These are phyloP conservation scores for Centaurea solstitialis DNA, from an alignment of 129 eudicot species.

Conservation along the genomic window DNA sequence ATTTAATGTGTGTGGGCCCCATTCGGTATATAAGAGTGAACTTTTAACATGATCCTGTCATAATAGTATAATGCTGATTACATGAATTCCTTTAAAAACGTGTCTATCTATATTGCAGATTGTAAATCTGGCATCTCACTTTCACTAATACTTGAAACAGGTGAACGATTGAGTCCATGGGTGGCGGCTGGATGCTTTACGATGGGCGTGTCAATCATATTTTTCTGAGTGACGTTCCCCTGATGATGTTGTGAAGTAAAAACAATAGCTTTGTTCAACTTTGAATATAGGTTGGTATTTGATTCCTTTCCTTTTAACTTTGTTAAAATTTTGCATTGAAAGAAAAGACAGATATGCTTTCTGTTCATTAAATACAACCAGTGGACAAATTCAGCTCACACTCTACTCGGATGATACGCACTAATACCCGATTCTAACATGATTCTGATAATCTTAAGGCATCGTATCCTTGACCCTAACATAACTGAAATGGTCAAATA, in stretches of 20 bases:
- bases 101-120: not conserved
- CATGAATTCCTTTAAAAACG: not conserved
- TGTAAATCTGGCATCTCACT: slow-evolving; percentile 4
- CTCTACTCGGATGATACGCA: not conserved
- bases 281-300: not conserved
- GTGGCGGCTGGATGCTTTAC: slow-evolving; percentile 83
- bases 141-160: slow-evolving; percentile 37
- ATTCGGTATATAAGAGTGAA: not conserved
- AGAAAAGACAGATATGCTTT: not conserved
- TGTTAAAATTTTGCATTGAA: not conserved
- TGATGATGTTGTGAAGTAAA: not conserved
- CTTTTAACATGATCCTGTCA: not conserved
- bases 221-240: slow-evolving; percentile 45
- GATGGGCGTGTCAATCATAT: slow-evolving; percentile 85
- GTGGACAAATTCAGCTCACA: not conserved
- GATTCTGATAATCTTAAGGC: not conserved
- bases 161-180: slow-evolving; percentile 95
- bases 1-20: not conserved
- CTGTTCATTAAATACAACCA: not conserved
- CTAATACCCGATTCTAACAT: not conserved
- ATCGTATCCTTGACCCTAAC: not conserved
- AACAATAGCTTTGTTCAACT: not conserved
- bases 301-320: not conserved
- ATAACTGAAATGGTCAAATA: not conserved
- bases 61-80: not conserved